A percentile compares a stretch with the other conserved stretches of the same genome.
These are phyloP conservation scores for Purpureocillium lavendulum DNA, from an alignment of 2,329 filamentous ascomycete genomes.

Conservation along the genomic window DNA sequence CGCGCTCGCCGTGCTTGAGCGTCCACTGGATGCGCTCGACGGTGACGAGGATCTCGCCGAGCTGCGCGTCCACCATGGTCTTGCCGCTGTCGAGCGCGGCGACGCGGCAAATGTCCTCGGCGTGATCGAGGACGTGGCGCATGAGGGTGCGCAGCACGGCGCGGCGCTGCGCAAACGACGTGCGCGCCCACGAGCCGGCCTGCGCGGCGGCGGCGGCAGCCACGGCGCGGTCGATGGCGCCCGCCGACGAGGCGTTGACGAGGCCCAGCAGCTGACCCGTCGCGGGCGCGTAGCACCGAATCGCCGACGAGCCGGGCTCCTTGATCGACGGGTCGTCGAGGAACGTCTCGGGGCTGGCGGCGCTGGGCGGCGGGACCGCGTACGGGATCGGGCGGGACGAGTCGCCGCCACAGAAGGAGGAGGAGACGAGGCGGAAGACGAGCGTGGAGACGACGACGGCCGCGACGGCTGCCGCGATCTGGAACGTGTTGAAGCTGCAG, in stretches of 20 bases:
- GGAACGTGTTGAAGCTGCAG: conserved; percentile 16
- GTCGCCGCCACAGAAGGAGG: no score
- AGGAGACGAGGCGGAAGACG: conserved; percentile 18
- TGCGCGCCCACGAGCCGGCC: conserved; percentile 59
- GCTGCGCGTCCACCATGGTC: conserved; percentile 86
- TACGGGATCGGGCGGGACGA: conserved; percentile 44
- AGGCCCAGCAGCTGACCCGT: conserved; percentile 77
- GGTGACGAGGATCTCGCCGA: conserved; percentile 92
- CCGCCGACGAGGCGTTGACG: conserved; percentile 67
- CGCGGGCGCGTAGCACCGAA: conserved; percentile 84
- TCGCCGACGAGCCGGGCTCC: conserved; percentile 54
- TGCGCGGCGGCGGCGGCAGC: conserved; percentile 69
- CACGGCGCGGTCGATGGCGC: conserved; percentile 72
- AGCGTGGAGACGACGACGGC: conserved; percentile 19
- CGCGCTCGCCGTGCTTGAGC: conserved; percentile 78
- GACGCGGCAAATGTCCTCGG: conserved; percentile 75
- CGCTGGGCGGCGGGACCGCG: conserved; percentile 52
- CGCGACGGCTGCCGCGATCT: conserved; percentile 11
- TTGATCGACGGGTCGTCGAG: conserved; percentile 55
- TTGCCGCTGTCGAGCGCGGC: conserved; percentile 93
- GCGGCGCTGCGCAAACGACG: conserved; percentile 68
- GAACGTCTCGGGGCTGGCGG: conserved; percentile 47
- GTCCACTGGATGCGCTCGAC: conserved; percentile 94
- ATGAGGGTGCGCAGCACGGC: conserved; percentile 75
- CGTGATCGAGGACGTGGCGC: conserved; percentile 78